These are phyloP conservation scores for Ogataea paradorogensis DNA, from an alignment of 805 yeast species.

Conservation along the genomic window DNA sequence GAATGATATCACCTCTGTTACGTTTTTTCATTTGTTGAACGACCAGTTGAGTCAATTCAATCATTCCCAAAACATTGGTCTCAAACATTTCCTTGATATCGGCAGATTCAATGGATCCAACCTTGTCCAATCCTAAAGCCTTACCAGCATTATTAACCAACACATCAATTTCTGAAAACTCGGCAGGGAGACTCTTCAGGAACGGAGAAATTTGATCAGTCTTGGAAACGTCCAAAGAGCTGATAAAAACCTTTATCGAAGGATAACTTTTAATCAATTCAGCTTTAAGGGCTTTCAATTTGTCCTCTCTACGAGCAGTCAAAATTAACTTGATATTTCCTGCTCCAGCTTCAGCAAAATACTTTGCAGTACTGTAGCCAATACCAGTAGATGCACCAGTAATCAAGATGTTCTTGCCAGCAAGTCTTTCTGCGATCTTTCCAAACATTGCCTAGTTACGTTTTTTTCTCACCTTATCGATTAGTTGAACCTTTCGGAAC, in stretches of 20 bases:
- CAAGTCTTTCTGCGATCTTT: conserved; percentile 72
- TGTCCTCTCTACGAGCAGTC: conserved; percentile 53
- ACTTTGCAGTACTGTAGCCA: conserved; percentile 88
- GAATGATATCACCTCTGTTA: conserved; percentile 70
- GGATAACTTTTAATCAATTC: conserved; percentile 39
- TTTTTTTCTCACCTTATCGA: conserved; percentile 3
- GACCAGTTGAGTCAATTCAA: conserved; percentile 77
- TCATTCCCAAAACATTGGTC: conserved; percentile 85
- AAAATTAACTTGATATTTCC: conserved; percentile 49
- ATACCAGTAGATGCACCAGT: conserved; percentile 98
- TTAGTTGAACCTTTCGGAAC: background rate
- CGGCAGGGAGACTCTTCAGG: conserved; percentile 40
- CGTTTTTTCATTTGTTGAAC: conserved; percentile 68
- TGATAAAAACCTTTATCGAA: conserved; percentile 30
- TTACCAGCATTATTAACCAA: conserved; percentile 73
- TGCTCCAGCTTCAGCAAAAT: conserved; percentile 65
- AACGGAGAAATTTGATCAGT: conserved; percentile 48
- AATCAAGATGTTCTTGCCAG: conserved; percentile 74
- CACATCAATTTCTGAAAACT: conserved; percentile 58
- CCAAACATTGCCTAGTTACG: conserved; percentile 27
- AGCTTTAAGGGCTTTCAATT: conserved; percentile 37
- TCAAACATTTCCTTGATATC: conserved; percentile 77
- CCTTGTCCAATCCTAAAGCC: conserved; percentile 75
- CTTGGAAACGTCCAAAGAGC: conserved; percentile 39
- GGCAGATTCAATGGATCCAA: conserved; percentile 61